A percentile compares a stretch with the other conserved stretches of the same genome.
Evolutionary conservation across 805 yeast species (phyloP).

Genomic region (Candida hispaniensis): DNA sequence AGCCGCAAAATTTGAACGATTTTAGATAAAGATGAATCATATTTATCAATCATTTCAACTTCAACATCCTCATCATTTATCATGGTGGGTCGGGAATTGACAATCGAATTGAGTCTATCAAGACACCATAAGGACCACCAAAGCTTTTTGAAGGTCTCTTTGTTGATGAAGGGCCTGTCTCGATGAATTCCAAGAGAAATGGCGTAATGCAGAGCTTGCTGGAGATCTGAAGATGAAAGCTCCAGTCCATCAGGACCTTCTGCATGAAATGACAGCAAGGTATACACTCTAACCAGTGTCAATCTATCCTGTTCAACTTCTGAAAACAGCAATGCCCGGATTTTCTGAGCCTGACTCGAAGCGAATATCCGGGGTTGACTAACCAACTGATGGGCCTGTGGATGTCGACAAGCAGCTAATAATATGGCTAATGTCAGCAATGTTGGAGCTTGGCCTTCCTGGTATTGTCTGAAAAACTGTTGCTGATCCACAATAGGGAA

Average conservation of each 20-base stretch:
- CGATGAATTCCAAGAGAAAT: slow-evolving; percentile 34
- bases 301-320: slow-evolving; percentile 33
- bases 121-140: slow-evolving; percentile 36
- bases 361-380: slow-evolving; percentile 29
- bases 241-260: slow-evolving; percentile 34
- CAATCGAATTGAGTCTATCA: slow-evolving; percentile 33
- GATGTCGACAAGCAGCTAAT: slow-evolving; percentile 35
- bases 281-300: slow-evolving; percentile 31
- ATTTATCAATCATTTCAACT: slow-evolving; percentile 23
- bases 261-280: slow-evolving; percentile 32
- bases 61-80: slow-evolving; percentile 33
- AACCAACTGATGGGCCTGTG: slow-evolving; percentile 27
- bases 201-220: slow-evolving; percentile 33
- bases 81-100: slow-evolving; percentile 33
- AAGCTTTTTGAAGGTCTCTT: slow-evolving; percentile 25
- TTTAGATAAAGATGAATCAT: slow-evolving; percentile 27
- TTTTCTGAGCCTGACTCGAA: slow-evolving; percentile 27
- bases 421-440: slow-evolving; percentile 35
- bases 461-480: slow-evolving; percentile 32
- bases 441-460: slow-evolving; percentile 32
- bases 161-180: slow-evolving; percentile 29
- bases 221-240: slow-evolving; percentile 31
- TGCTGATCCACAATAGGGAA: slow-evolving; percentile 36
- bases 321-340: slow-evolving; percentile 31
- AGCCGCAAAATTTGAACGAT: slow-evolving; percentile 21